Evolutionary conservation across 805 yeast genomes (phyloP), one percentile per base, ranked within the genome.

Genomic region (Limtongia smithiae): DNA sequence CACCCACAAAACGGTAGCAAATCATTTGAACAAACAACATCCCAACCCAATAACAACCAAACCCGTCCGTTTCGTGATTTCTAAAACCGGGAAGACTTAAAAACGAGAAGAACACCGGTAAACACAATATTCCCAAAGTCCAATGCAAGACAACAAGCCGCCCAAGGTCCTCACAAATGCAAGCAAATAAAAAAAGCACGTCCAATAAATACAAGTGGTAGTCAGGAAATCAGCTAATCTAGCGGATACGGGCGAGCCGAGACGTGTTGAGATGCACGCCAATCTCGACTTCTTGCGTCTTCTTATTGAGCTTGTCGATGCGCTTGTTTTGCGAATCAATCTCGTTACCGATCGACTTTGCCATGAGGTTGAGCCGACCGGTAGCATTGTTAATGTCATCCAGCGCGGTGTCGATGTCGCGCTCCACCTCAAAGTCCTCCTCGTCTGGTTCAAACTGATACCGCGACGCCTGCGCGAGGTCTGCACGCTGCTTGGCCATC

Each of bases 381-480:
- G 95, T 79, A 50, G 83, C 78, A 35, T 74, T 75, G 11, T 78
- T 76, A 41, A 93, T 84, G 65, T 83, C 87, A 60, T 85, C 90
- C 66, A 91, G 71, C 62, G 93, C 93, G 55, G 77, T 70, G 46
- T 89, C 90, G 59, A 89, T 79, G 67, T 90, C 96, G 55, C 83
- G 78, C 64, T 91, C 97, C 79, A 88, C 79, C 59, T 82, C 93
- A 61, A 89, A 95, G 67, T 93, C 97, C 65, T 91, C 97, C 42
- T 81, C 81, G 67, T 91, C 97, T 41, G 84, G 85, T 63, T 88
- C 96, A 60, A 87, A 85, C 61, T 85, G 86, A 68, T 83, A 89
- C 57, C 80, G 71, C 49, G 78, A 71, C 1, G 94, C 84, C 33
- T 80, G 81, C 37, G 64, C 71, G 41, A 80, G 74, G 54, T 75